These are phyloP conservation scores for Crataegus laevigata DNA, from an alignment of 306 rosid species.

Conservation along the genomic window DNA sequence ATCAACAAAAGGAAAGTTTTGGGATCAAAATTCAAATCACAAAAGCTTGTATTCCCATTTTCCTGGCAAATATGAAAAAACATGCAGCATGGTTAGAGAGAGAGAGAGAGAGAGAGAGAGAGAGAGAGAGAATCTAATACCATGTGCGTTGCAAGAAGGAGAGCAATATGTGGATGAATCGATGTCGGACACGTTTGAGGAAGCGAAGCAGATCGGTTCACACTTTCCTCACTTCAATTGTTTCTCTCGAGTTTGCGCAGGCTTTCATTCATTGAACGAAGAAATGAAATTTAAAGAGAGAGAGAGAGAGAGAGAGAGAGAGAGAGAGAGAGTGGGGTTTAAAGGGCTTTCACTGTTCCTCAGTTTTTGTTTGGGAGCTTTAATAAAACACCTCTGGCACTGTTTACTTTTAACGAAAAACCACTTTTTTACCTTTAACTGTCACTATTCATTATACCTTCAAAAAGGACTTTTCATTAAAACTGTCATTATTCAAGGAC, in stretches of 20 bases:
- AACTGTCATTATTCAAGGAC: too few species aligned
- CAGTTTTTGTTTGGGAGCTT: background rate
- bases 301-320: background rate
- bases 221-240: slow-evolving; percentile 8
- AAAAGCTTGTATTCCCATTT: background rate
- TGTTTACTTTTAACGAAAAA: too few species aligned
- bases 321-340: background rate
- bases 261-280: slow-evolving; percentile 1
- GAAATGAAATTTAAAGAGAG: background rate
- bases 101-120: background rate
- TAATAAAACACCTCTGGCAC: too few species aligned
- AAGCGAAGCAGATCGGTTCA: slow-evolving; percentile 31
- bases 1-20: background rate
- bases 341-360: background rate
- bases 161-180: slow-evolving; percentile 1
- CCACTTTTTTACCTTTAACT: too few species aligned
- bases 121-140: slow-evolving; percentile 26
- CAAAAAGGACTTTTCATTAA: too few species aligned
- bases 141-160: slow-evolving; percentile 2
- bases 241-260: background rate
- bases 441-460: too few species aligned
- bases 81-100: background rate
- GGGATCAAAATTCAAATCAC: slow-evolving; percentile 17
- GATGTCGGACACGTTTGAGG: slow-evolving; percentile 20
- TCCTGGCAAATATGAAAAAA: slow-evolving; percentile 4